phyloP scores from a whole-genome alignment of 306 rosid genomes.

The Lathyrus oleraceus region DNA sequence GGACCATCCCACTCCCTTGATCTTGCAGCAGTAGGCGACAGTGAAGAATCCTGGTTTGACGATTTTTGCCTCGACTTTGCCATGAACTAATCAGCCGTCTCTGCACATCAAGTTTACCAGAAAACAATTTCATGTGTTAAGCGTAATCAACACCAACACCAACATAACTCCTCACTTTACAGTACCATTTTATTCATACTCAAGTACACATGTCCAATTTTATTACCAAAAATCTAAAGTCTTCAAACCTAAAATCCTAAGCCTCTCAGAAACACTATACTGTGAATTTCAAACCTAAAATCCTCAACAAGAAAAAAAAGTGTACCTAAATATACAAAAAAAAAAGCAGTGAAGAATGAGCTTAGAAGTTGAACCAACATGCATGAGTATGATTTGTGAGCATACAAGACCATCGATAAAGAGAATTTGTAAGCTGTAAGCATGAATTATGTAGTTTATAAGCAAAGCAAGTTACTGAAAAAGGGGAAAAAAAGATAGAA shows the following conservation, averaged over 20 bases:
- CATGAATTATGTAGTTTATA: slow-evolving; percentile 25
- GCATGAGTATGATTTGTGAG: background rate
- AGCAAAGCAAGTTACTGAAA: slow-evolving; percentile 1
- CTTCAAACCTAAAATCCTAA: background rate
- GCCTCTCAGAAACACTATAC: slow-evolving; percentile 21
- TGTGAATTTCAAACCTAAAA: slow-evolving; percentile 18
- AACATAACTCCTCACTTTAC: slow-evolving; percentile 17
- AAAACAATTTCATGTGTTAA: slow-evolving; percentile 32
- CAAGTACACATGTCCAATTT: slow-evolving; percentile 20
- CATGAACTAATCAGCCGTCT: slow-evolving; percentile 54
- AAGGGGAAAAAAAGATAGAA: slow-evolving; percentile 5
- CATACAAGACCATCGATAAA: background rate
- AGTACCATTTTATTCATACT: background rate
- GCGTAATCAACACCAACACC: background rate
- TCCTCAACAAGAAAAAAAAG: background rate
- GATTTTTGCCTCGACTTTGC: slow-evolving; percentile 62
- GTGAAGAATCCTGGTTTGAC: slow-evolving; percentile 72
- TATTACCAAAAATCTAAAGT: background rate
- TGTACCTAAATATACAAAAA: background rate
- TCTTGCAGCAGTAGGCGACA: slow-evolving; percentile 73
- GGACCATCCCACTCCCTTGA: slow-evolving; percentile 86
- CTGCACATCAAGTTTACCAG: slow-evolving; percentile 43
- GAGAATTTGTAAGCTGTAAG: slow-evolving; percentile 26
- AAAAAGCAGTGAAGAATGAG: background rate
- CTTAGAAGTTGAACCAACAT: background rate